phyloP scores from a whole-genome alignment of 805 yeast genomes.

The Pichia heedii region DNA sequence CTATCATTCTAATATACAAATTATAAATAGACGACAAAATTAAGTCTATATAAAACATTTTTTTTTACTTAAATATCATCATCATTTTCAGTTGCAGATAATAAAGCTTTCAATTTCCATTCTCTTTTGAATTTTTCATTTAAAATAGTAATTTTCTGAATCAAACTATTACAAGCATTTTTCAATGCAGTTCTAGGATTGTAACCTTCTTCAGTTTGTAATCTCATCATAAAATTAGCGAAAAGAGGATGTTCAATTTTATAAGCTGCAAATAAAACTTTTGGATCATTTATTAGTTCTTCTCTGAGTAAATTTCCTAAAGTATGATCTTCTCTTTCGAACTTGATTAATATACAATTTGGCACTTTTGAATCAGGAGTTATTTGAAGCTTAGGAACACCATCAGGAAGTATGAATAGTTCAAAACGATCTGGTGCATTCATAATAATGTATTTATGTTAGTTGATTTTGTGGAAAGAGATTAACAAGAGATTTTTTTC shows the following conservation, averaged over 20 bases:
- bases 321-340: slow-evolving; percentile 97
- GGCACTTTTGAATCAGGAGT: slow-evolving; percentile 94
- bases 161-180: slow-evolving; percentile 79
- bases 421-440: slow-evolving; percentile 99
- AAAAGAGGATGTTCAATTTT: slow-evolving; percentile 97
- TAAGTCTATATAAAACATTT: no score
- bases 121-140: slow-evolving; percentile 78
- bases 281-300: slow-evolving; percentile 75
- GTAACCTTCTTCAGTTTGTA: slow-evolving; percentile 94
- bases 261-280: slow-evolving; percentile 94
- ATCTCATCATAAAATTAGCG: slow-evolving; percentile 88
- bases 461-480: no score
- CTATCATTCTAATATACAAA: background rate
- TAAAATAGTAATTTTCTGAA: slow-evolving; percentile 66
- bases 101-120: slow-evolving; percentile 80
- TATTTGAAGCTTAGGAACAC: slow-evolving; percentile 84
- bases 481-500: no score
- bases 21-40: no score
- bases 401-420: slow-evolving; percentile 93
- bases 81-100: slow-evolving; percentile 44
- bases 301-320: slow-evolving; percentile 83
- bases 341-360: slow-evolving; percentile 84
- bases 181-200: slow-evolving; percentile 84
- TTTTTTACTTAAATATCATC: no score
- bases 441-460: no score